Evolutionary conservation across 768 basidiomycete genomes (phyloP).

Genomic region (Boletus pseudo-olivaceus): DNA sequence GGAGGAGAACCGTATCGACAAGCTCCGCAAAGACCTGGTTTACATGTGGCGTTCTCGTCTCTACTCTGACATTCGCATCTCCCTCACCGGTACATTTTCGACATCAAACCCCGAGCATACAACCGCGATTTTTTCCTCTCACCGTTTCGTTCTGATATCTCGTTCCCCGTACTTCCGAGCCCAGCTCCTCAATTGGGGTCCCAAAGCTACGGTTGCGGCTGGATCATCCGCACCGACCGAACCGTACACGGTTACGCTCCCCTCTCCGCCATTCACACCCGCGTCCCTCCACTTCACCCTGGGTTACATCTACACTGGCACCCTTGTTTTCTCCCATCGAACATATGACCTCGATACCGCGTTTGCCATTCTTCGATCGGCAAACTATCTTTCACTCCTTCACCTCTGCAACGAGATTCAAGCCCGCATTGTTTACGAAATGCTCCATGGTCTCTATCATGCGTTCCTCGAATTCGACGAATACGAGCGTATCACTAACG

Average conservation of each 20-base stretch:
- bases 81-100: conserved; percentile 67
- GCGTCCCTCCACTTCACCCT: conserved; percentile 92
- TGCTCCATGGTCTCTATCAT: conserved; percentile 87
- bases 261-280: conserved; percentile 92
- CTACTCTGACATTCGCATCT: conserved; percentile 87
- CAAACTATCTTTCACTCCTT: conserved; percentile 73
- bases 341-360: conserved; percentile 91
- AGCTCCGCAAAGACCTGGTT: conserved; percentile 88
- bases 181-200: conserved; percentile 68
- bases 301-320: conserved; percentile 93
- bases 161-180: conserved; percentile 85
- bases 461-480: conserved; percentile 76
- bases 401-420: conserved; percentile 77
- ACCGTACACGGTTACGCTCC: conserved; percentile 63
- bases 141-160: conserved; percentile 89
- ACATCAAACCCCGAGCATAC: conserved; percentile 62
- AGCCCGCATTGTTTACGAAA: conserved; percentile 79
- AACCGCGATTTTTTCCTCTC: conserved; percentile 85
- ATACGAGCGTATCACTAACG: conserved; percentile 69
- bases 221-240: conserved; percentile 34
- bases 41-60: conserved; percentile 97
- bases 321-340: conserved; percentile 87
- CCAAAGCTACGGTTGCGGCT: conserved; percentile 33
- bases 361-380: conserved; percentile 82
- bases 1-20: conserved; percentile 65